Percentiles rank a stretch among this genome's conserved stretches.
Conservation (phyloP, 768 basidiomycete species). For the Tulasnella sp. region DNA sequence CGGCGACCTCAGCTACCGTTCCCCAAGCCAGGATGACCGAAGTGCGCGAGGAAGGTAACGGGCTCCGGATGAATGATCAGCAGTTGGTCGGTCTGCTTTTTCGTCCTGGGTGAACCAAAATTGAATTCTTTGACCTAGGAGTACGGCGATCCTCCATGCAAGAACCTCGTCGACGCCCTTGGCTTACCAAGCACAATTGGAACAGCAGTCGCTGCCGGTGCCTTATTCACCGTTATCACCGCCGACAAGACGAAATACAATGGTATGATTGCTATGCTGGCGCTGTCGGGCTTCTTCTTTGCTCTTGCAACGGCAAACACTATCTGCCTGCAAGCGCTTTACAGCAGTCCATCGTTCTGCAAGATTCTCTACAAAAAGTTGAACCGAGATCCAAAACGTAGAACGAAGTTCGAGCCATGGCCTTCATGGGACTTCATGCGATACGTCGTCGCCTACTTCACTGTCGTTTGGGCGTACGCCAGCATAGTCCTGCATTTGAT, state of each 20-base stretch:
- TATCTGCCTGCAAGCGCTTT: not conserved
- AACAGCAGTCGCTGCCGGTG: not conserved
- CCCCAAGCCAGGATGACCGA: no score
- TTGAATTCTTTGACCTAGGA: not conserved
- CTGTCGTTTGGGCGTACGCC: not conserved
- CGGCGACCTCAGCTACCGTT: no score
- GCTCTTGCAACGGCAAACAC: constrained; percentile 8
- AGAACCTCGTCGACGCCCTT: not conserved
- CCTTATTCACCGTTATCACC: not conserved
- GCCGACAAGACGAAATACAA: not conserved
- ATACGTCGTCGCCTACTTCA: not conserved
- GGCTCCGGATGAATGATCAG: no score
- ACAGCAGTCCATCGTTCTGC: constrained; percentile 2
- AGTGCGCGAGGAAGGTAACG: no score
- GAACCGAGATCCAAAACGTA: not conserved
- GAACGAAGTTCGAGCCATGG: not conserved
- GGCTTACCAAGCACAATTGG: not conserved
- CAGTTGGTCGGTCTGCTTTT: not conserved
- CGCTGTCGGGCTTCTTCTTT: not conserved
- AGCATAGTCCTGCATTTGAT: not conserved
- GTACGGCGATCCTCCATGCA: not conserved
- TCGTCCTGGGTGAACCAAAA: not conserved
- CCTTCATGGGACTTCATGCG: not conserved
- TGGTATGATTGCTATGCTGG: not conserved
- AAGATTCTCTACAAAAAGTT: not conserved